Evolutionary conservation across 2,329 filamentous ascomycete species (phyloP), one percentile per base, ranked within the genome.

Genomic region (Aspergillus hiratsukae): DNA sequence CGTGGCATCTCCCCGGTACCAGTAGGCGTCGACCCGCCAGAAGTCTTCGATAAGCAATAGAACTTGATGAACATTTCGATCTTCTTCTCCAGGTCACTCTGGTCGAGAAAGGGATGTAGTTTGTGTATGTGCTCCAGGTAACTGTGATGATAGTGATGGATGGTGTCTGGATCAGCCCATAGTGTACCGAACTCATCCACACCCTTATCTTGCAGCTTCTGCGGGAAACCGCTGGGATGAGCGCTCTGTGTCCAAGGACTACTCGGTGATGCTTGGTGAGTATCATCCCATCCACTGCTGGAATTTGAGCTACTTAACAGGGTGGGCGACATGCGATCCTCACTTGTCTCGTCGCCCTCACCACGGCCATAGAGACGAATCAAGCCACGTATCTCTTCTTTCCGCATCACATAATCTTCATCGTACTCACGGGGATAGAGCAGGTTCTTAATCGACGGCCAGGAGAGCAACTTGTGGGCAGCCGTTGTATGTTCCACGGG

Each of bases 401-500:
- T 71, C n/a, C n/a, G n/a, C n/a, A 94, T 88, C 0, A 91, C 90
- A 69, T 91, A 95, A 37, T 82, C 75, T 61, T 88, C 83, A 55
- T 84, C 83, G 27, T 86, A 80, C 52, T 81, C 80, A 31, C 79
- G 77, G 65, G 78, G 63, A 56, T 73, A 54, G 35, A 90, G 85
- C 68, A 97, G 69, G 60, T 81, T 75, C 68, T 80, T 75, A 54
- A 94, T 90, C 0, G 86, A 81, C 0, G 82, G 82, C 86, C 88
- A 91, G 49, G 83, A 80, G 29, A 97, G 77, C n/a, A 97, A 78
- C 60, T 91, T 84, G 51, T 94, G 90, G 1, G 91, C 91, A 17
- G 91, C 85, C 0, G 92, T 97, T 0, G 90, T 95, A 68, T 97
- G 93, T 63, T 96, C 90, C 27, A 87, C 83, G 0, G 91, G 89